A percentile compares a stretch with the other conserved stretches of the same genome.
Evolutionary conservation across 306 rosid species (phyloP).

Genomic region (Begonia loranthoides): DNA sequence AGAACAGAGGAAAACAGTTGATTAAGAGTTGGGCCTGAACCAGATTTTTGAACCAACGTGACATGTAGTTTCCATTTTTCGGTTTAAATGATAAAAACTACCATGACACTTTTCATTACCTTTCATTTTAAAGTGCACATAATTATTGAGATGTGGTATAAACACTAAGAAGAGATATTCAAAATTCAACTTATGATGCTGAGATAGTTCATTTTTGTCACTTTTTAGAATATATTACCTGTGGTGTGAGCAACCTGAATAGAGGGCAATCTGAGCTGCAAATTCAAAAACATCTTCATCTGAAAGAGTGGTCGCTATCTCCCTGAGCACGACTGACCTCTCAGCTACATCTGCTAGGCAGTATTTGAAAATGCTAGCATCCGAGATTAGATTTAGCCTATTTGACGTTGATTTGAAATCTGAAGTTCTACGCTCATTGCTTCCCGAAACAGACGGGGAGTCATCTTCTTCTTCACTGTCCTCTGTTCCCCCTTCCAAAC

Average conservation of each 20-base stretch:
- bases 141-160: too few relatives aligned
- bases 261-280: constrained; percentile 55
- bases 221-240: constrained; percentile 21
- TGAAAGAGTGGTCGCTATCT: constrained; percentile 48
- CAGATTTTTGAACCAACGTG: too few relatives aligned
- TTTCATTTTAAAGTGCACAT: too few relatives aligned
- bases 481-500: constrained; percentile 27
- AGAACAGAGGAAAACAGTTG: too few relatives aligned
- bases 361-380: constrained; percentile 66
- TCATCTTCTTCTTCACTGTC: constrained; percentile 37
- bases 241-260: constrained; percentile 87
- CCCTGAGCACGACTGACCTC: constrained; percentile 80
- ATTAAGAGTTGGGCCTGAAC: too few relatives aligned
- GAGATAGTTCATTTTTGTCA: too few relatives aligned
- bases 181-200: too few relatives aligned
- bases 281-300: constrained; percentile 50
- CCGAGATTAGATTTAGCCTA: constrained; percentile 51
- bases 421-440: constrained; percentile 41
- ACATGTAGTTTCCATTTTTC: too few relatives aligned
- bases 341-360: constrained; percentile 66
- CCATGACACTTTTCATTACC: too few relatives aligned
- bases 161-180: too few relatives aligned
- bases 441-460: constrained; percentile 56
- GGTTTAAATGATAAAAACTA: too few relatives aligned
- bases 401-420: constrained; percentile 27